Evolutionary conservation across 2,329 filamentous ascomycete genomes (phyloP), one percentile per base, ranked within the genome.

Genomic region (Lasiodiplodia sp.): DNA sequence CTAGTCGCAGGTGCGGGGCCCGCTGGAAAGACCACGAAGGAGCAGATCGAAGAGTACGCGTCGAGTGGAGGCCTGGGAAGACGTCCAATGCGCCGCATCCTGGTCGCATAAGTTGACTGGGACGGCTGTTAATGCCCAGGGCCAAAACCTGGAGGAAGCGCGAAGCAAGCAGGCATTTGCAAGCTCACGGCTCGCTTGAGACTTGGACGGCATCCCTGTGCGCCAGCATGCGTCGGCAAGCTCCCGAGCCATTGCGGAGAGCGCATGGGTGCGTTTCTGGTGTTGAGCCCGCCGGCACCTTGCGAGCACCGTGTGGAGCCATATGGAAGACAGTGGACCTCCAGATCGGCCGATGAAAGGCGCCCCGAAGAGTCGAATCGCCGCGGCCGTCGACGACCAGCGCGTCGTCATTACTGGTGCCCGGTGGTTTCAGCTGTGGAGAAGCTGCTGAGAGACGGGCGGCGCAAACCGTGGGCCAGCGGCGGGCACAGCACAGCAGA

Each of bases 41-140:
- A 64, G 28, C 25, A 62, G 57, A 57, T 79, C 52, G 16, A 38
- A 18, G 58, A 52, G 51, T 31, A 64, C 60, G 60, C 60, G 60
- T 64, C 58, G 40, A 47, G 44, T 47, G 44, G 44, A 47, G 58
- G 40, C 58, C 58, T 44, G 56, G 56, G 38, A 47, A 21, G 38
- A 12, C 37, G 8, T 38, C 57, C n/a, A 38, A 31, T 40, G 57
- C 57, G 21, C 21, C 37, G 38, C 11, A 40, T 37, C 57, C 57
- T 60, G 57, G 58, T 63, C 58, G 58, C 28, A 18, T 16, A 38
- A 38, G 60, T n/a, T 38, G 44, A 28, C 21, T 37, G 31, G 60
- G 31, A 52, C 37, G 37, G 51, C 51, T 5, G 12, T 63, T 63
- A 63, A 63, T 63, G 40, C 58, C 58, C 51, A 51, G 58, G 58